Percentiles rank a stretch among this genome's conserved stretches.
Evolutionary conservation across 176 grass and related monocot species (phyloP).

Genomic region (Carex myosuroides): DNA sequence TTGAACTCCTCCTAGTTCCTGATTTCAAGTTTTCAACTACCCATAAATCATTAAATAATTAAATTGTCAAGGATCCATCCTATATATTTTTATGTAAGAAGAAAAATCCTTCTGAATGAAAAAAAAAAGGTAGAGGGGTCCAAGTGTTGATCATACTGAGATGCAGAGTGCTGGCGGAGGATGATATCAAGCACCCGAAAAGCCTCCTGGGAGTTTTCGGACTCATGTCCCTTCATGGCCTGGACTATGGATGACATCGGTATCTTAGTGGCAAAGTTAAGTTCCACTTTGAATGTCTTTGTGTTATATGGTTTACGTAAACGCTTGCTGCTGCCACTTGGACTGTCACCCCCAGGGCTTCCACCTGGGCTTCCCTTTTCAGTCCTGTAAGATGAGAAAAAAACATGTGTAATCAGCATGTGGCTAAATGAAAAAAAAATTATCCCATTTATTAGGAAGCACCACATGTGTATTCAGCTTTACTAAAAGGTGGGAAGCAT

Average conservation of each 20-base stretch:
- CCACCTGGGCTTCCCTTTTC: constrained; percentile 26
- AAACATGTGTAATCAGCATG: not conserved
- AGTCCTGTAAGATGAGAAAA: constrained; percentile 20
- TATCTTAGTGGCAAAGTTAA: constrained; percentile 61
- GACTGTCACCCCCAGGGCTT: constrained; percentile 41
- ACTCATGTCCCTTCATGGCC: constrained; percentile 70
- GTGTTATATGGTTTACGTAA: constrained; percentile 47
- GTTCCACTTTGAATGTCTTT: constrained; percentile 66
- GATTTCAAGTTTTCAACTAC: not conserved
- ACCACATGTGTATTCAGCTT: too few species aligned
- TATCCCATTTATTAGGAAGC: not conserved
- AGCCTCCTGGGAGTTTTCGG: constrained; percentile 69
- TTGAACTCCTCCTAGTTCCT: too few species aligned
- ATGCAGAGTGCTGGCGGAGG: constrained; percentile 61
- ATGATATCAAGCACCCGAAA: constrained; percentile 88
- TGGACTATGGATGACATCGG: constrained; percentile 67
- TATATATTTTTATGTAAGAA: not conserved
- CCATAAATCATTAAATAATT: not conserved
- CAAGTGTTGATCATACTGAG: constrained; percentile 41
- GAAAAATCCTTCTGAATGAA: not conserved
- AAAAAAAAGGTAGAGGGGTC: not conserved
- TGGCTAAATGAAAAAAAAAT: not conserved
- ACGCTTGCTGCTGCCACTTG: constrained; percentile 46
- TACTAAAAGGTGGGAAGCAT: too few species aligned
- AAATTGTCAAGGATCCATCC: not conserved